Conservation (phyloP, 441 rosid species). For the Populus hybrid region DNA sequence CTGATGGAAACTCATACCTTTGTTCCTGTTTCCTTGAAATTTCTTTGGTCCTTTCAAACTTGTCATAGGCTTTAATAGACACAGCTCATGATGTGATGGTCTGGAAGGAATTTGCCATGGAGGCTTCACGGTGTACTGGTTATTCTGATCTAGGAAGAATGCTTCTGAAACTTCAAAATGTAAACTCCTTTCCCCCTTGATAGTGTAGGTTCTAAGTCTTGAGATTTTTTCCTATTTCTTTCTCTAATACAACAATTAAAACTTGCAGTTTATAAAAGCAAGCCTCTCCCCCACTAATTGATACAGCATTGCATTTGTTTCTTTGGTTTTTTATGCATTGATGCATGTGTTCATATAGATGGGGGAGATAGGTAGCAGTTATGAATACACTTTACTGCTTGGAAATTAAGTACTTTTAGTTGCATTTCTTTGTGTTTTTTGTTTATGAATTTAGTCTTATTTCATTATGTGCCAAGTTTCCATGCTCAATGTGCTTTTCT, state of each 20-base stretch:
- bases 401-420: background rate
- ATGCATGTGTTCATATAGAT: background rate
- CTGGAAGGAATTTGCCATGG: conserved; percentile 93
- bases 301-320: background rate
- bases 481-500: background rate
- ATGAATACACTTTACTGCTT: background rate
- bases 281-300: background rate
- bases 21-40: conserved; percentile 1
- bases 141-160: conserved; percentile 86
- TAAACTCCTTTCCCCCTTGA: conserved; percentile 30
- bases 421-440: background rate
- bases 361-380: background rate
- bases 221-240: background rate
- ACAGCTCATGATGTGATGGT: conserved; percentile 64
- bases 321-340: background rate
- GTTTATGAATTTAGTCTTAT: background rate
- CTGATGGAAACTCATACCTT: conserved; percentile 1
- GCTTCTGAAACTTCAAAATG: conserved; percentile 88
- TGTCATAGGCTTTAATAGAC: conserved; percentile 73
- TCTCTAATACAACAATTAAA: background rate
- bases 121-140: conserved; percentile 69
- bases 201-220: background rate
- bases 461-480: background rate
- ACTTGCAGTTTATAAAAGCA: background rate
- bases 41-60: conserved; percentile 23